Conservation (phyloP, 768 basidiomycete genomes). For the Ramaria sp. region DNA sequence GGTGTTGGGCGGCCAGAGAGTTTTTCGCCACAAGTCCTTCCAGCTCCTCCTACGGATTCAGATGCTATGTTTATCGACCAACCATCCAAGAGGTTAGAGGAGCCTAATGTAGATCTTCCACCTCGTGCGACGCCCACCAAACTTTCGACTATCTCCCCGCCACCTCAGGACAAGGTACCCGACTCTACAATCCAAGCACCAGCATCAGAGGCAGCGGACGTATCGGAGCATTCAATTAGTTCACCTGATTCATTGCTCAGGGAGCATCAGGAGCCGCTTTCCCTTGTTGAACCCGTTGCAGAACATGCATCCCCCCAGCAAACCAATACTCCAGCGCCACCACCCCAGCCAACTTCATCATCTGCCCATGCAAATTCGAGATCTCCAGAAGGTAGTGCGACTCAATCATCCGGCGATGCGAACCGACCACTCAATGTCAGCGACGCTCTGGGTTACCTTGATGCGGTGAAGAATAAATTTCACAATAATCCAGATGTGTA, state of each 20-base stretch:
- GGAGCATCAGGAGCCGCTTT: neutral
- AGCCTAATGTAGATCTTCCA: neutral
- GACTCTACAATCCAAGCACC: neutral
- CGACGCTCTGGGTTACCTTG: constrained; percentile 87
- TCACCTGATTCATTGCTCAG: neutral
- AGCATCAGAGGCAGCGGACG: neutral
- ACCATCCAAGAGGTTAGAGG: neutral
- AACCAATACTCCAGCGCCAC: neutral
- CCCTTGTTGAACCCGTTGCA: neutral
- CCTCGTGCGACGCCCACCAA: neutral
- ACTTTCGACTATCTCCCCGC: neutral
- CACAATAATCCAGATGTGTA: constrained; percentile 86
- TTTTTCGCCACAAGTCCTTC: neutral
- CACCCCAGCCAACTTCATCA: neutral
- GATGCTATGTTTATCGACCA: neutral
- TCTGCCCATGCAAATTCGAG: neutral
- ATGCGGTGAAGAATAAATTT: constrained; percentile 90
- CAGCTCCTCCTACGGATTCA: neutral
- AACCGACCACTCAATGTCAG: constrained; percentile 77
- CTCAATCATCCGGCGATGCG: constrained; percentile 7
- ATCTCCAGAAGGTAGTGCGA: neutral
- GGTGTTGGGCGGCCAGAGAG: neutral
- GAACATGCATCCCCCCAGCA: neutral
- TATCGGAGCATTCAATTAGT: neutral
- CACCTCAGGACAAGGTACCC: neutral